A percentile compares a stretch with the other conserved stretches of the same genome.
Evolutionary conservation across 1,139 yeast genomes (phyloP).

Genomic region (Pichia sp.): DNA sequence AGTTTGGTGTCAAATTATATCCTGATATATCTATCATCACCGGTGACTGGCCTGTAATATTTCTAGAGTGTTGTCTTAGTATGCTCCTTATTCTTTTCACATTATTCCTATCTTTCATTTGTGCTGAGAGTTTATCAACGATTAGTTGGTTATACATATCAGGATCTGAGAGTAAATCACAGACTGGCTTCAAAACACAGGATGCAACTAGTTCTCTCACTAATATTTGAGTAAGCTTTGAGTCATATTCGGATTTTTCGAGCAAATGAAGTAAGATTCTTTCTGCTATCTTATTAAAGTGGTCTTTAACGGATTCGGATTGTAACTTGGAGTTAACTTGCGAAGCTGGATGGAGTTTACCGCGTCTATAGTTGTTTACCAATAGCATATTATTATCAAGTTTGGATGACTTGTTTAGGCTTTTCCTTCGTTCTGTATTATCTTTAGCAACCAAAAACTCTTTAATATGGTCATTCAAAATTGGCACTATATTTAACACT

Average conservation of each 20-base stretch:
- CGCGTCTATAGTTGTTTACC: conserved; percentile 52
- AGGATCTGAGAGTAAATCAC: conserved; percentile 57
- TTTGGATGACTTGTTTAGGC: conserved; percentile 22
- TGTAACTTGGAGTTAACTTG: too few relatives aligned
- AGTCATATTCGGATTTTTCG: conserved; percentile 41
- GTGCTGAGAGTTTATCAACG: conserved; percentile 53
- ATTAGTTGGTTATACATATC: conserved; percentile 70
- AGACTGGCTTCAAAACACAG: conserved; percentile 46
- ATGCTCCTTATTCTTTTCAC: conserved; percentile 69
- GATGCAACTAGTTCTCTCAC: conserved; percentile 59
- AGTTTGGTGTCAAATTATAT: not conserved
- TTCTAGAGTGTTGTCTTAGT: conserved; percentile 52
- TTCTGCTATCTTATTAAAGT: conserved; percentile 40
- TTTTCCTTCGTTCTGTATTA: conserved; percentile 27
- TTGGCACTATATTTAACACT: conserved; percentile 54
- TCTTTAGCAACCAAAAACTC: conserved; percentile 51
- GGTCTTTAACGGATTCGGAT: conserved; percentile 47
- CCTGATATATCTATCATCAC: conserved; percentile 11
- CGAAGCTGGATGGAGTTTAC: conserved; percentile 50
- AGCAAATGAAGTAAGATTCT: conserved; percentile 46
- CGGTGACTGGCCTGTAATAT: not conserved
- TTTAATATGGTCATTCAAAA: conserved; percentile 57
- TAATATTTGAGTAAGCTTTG: conserved; percentile 43
- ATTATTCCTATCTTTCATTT: conserved; percentile 67
- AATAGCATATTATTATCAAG: conserved; percentile 48